phyloP scores from a whole-genome alignment of 768 basidiomycete genomes.

The Artomyces pyxidatus region DNA sequence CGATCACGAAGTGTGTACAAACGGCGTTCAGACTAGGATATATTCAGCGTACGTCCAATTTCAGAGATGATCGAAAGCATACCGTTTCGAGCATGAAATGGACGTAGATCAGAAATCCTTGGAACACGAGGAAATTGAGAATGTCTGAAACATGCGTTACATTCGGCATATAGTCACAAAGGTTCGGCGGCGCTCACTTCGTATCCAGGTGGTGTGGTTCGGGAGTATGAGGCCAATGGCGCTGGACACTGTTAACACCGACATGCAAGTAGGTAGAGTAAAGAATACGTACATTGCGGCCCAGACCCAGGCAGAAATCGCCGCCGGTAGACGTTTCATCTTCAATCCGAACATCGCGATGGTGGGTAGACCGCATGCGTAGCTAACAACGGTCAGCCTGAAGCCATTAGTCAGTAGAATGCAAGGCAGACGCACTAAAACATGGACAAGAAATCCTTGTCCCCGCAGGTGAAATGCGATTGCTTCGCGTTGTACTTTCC shows the following conservation, averaged over 20 bases:
- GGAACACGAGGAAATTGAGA: slow-evolving; percentile 71
- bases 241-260: slow-evolving; percentile 26
- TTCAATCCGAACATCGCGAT: slow-evolving; percentile 67
- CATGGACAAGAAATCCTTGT: slow-evolving; percentile 31
- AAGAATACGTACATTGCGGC: slow-evolving; percentile 38
- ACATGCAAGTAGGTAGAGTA: not conserved
- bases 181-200: slow-evolving; percentile 29
- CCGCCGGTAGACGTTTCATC: slow-evolving; percentile 57
- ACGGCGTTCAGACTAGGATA: slow-evolving; percentile 32
- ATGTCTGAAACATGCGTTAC: slow-evolving; percentile 37
- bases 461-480: slow-evolving; percentile 33
- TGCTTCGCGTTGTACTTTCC: slow-evolving; percentile 29
- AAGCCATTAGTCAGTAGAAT: not conserved
- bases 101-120: slow-evolving; percentile 72
- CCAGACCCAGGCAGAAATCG: slow-evolving; percentile 48
- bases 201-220: slow-evolving; percentile 27
- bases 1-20: slow-evolving; percentile 44
- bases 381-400: slow-evolving; percentile 16
- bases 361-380: slow-evolving; percentile 38
- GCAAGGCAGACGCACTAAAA: slow-evolving; percentile 24
- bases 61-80: too few relatives aligned
- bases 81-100: slow-evolving; percentile 37
- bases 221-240: slow-evolving; percentile 30
- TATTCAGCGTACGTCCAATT: too few relatives aligned
- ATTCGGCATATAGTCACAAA: too few relatives aligned